Conservation (phyloP, 2,329 filamentous ascomycete species). For the Diaporthe batatas region DNA sequence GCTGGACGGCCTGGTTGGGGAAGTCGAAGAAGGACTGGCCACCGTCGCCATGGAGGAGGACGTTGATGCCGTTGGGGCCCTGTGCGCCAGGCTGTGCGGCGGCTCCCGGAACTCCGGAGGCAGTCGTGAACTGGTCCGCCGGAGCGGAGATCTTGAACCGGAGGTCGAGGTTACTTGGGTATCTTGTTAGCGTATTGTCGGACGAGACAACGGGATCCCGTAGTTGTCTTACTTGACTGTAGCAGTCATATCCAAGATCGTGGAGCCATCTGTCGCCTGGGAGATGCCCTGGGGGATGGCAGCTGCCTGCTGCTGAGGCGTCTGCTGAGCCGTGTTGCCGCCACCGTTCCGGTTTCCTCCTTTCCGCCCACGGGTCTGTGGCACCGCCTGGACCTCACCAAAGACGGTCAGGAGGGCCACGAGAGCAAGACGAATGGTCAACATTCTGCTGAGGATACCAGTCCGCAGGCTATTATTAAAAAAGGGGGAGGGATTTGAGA, state of each 20-base stretch:
- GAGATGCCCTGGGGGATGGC: slow-evolving; percentile 54
- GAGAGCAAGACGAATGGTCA: slow-evolving; percentile 44
- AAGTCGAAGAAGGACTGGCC: slow-evolving; percentile 71
- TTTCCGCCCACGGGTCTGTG: slow-evolving; percentile 30
- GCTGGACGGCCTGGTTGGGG: slow-evolving; percentile 66
- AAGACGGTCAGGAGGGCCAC: slow-evolving; percentile 41
- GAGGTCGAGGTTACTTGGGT: slow-evolving; percentile 61
- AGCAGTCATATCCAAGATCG: slow-evolving; percentile 67
- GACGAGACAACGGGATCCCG: not conserved
- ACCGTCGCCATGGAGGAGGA: slow-evolving; percentile 70
- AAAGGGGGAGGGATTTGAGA: not conserved
- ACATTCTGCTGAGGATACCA: slow-evolving; percentile 43
- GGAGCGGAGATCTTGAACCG: slow-evolving; percentile 69
- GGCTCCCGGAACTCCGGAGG: slow-evolving; percentile 63
- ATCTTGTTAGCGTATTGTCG: not conserved
- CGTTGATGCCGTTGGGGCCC: slow-evolving; percentile 64
- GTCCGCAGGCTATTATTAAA: slow-evolving; percentile 23
- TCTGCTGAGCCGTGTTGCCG: slow-evolving; percentile 39
- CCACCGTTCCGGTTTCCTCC: slow-evolving; percentile 38
- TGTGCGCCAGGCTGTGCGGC: slow-evolving; percentile 48
- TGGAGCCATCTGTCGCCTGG: slow-evolving; percentile 65
- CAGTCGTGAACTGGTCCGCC: slow-evolving; percentile 64
- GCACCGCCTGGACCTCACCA: slow-evolving; percentile 40
- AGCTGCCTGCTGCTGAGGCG: slow-evolving; percentile 49
- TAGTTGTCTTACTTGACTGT: slow-evolving; percentile 61